Percentiles rank a stretch among this genome's conserved stretches.
phyloP scores from a whole-genome alignment of 345 rosid genomes.

The Brassica incana region DNA sequence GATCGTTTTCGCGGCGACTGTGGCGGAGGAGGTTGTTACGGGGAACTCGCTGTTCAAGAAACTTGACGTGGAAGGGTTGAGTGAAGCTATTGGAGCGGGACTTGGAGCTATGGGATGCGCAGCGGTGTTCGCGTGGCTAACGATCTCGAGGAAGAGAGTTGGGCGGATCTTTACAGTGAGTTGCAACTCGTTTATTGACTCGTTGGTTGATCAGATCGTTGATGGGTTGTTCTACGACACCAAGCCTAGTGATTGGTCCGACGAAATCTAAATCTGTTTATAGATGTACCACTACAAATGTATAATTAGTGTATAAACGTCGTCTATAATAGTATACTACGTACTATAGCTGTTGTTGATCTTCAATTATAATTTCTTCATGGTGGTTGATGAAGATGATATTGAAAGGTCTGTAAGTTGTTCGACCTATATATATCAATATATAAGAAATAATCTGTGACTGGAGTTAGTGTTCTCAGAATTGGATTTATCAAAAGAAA shows the following conservation, averaged over 20 bases:
- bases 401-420: constrained; percentile 30
- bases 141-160: constrained; percentile 71
- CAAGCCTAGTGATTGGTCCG: constrained; percentile 64
- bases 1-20: constrained; percentile 82
- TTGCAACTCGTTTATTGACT: constrained; percentile 79
- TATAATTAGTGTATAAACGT: constrained; percentile 8
- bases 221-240: constrained; percentile 89
- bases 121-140: constrained; percentile 75
- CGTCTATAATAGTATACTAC: not conserved
- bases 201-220: constrained; percentile 77
- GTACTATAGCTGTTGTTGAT: constrained; percentile 2
- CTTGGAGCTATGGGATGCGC: constrained; percentile 69
- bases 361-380: constrained; percentile 17
- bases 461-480: not conserved
- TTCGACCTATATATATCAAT: constrained; percentile 1
- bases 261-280: constrained; percentile 44
- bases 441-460: not conserved
- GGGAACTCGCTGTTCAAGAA: constrained; percentile 81
- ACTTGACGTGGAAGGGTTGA: constrained; percentile 73
- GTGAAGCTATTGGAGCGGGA: constrained; percentile 64
- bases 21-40: constrained; percentile 65
- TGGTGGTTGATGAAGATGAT: constrained; percentile 30
- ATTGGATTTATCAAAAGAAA: not conserved
- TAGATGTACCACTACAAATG: constrained; percentile 3
- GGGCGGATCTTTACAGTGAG: constrained; percentile 66